Conservation (phyloP, 176 grass and related monocot genomes). For the Oryza glaberrima region DNA sequence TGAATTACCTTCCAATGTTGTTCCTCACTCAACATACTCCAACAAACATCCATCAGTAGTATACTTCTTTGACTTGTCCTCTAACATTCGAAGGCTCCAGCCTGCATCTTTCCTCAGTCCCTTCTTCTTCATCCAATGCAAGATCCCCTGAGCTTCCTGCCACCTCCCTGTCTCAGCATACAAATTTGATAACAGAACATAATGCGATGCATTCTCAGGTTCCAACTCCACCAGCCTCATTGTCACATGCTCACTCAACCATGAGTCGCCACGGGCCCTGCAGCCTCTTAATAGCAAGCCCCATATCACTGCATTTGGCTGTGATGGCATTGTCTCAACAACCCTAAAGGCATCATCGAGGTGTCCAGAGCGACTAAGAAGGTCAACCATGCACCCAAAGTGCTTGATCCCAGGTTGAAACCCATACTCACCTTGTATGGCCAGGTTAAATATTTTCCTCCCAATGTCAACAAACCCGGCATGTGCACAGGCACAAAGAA, state of each 20-base stretch:
- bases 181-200: constrained; percentile 68
- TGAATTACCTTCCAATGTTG: constrained; percentile 10
- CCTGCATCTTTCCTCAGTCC: constrained; percentile 68
- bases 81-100: constrained; percentile 60
- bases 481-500: constrained; percentile 64
- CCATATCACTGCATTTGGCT: constrained; percentile 68
- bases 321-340: constrained; percentile 62
- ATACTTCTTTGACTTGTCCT: constrained; percentile 17
- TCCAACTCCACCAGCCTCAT: constrained; percentile 67
- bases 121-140: constrained; percentile 56
- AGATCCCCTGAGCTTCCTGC: constrained; percentile 61
- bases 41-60: constrained; percentile 17
- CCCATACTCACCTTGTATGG: constrained; percentile 58
- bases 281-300: constrained; percentile 66
- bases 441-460: constrained; percentile 53
- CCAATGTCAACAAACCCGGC: constrained; percentile 65
- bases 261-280: constrained; percentile 42
- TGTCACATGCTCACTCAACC: constrained; percentile 57
- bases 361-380: constrained; percentile 65
- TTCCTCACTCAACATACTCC: constrained; percentile 35
- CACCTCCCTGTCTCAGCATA: constrained; percentile 70
- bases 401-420: constrained; percentile 73
- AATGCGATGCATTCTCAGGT: constrained; percentile 65
- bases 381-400: constrained; percentile 76
- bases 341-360: constrained; percentile 50